phyloP scores from a whole-genome alignment of 306 rosid genomes.

The Fragaria nilgerrensis region DNA sequence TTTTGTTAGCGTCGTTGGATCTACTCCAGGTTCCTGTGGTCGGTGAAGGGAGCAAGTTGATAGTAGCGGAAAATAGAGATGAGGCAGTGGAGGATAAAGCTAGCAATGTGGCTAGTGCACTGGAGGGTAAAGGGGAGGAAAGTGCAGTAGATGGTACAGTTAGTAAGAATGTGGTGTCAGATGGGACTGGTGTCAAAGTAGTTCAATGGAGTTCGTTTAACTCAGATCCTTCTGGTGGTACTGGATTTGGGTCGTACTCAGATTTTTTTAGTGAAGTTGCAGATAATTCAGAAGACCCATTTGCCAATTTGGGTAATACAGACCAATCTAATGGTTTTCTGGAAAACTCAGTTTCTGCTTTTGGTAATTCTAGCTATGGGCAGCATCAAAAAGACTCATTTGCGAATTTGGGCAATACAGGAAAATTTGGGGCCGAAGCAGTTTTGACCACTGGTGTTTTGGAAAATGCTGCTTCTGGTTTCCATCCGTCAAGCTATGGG shows the following conservation, averaged over 20 bases:
- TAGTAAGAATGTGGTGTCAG: slow-evolving; percentile 18
- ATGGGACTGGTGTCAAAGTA: slow-evolving; percentile 40
- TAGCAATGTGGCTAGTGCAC: background rate
- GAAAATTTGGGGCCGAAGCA: slow-evolving; percentile 9
- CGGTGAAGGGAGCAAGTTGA: background rate
- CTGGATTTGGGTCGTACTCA: slow-evolving; percentile 44
- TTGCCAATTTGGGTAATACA: slow-evolving; percentile 11
- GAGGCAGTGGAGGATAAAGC: background rate
- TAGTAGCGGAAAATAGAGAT: background rate
- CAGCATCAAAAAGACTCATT: slow-evolving; percentile 41
- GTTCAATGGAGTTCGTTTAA: slow-evolving; percentile 65
- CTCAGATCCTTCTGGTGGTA: slow-evolving; percentile 37
- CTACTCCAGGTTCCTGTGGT: background rate
- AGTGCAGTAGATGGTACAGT: slow-evolving; percentile 12
- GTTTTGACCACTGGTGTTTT: slow-evolving; percentile 15
- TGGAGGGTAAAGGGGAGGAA: background rate
- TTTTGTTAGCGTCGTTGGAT: background rate
- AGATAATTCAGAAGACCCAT: slow-evolving; percentile 43
- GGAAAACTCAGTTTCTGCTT: slow-evolving; percentile 20
- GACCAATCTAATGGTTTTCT: slow-evolving; percentile 15
- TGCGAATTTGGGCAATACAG: slow-evolving; percentile 12
- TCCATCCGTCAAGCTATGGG: background rate
- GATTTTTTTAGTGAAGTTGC: slow-evolving; percentile 53
- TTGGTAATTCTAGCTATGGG: slow-evolving; percentile 14
- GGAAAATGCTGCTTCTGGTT: slow-evolving; percentile 18